Percentiles rank a stretch among this genome's conserved stretches.
Evolutionary conservation across 495 filamentous ascomycete species (phyloP).

Genomic region (Podospora bellae-mahoneyi): DNA sequence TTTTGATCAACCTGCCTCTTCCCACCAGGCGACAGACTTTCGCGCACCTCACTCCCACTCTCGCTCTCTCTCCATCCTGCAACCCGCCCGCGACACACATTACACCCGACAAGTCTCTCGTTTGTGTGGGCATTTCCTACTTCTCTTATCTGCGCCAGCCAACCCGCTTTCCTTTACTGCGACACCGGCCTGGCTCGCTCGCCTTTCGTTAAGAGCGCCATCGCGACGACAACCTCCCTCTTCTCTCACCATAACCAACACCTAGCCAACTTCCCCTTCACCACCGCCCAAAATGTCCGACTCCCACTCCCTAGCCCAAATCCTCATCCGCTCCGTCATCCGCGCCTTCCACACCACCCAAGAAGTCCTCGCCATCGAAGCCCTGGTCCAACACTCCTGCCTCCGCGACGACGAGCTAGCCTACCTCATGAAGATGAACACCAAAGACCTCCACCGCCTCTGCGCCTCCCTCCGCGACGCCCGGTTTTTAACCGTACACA

Average conservation of each 20-base stretch:
- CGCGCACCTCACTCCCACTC: neutral
- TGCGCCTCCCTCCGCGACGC: constrained; percentile 81
- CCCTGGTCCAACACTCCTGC: constrained; percentile 84
- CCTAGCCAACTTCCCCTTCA: neutral
- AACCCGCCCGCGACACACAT: neutral
- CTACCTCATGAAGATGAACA: constrained; percentile 76
- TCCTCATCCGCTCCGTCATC: constrained; percentile 80
- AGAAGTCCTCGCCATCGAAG: constrained; percentile 87
- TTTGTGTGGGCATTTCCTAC: neutral
- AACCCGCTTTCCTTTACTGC: neutral
- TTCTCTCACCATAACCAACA: neutral
- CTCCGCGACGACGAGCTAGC: constrained; percentile 85
- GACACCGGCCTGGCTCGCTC: neutral
- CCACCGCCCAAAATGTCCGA: constrained; percentile 58
- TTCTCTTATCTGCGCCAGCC: neutral
- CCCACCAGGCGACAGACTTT: neutral
- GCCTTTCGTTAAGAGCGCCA: neutral
- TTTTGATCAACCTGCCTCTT: neutral
- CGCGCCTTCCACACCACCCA: constrained; percentile 91
- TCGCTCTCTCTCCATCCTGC: neutral
- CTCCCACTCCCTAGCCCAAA: constrained; percentile 57
- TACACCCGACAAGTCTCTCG: neutral
- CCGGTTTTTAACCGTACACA: constrained; percentile 77
- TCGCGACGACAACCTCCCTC: neutral
- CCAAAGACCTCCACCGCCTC: constrained; percentile 83